Evolutionary conservation across 2,329 filamentous ascomycete species (phyloP).

Genomic region (Clonostachys rosea): DNA sequence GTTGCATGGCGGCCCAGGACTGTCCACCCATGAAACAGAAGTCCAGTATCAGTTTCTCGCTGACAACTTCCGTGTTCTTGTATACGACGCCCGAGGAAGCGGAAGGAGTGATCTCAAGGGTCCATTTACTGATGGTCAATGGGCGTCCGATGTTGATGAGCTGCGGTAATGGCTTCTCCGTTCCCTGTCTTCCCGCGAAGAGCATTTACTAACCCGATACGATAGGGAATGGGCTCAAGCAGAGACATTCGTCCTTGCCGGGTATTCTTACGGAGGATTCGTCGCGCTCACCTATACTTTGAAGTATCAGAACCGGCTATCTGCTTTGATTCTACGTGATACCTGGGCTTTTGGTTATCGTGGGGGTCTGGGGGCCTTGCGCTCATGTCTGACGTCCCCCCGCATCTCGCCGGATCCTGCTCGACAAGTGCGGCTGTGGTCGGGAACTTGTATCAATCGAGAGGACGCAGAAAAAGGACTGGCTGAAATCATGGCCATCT

Average conservation of each 20-base stretch:
- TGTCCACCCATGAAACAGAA: constrained; percentile 11
- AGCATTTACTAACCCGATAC: background rate
- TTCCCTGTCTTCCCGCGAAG: background rate
- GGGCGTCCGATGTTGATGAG: constrained; percentile 15
- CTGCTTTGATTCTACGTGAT: constrained; percentile 11
- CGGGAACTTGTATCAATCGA: constrained; percentile 7
- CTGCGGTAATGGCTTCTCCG: constrained; percentile 7
- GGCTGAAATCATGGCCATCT: constrained; percentile 10
- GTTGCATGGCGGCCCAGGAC: constrained; percentile 12
- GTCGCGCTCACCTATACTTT: constrained; percentile 13
- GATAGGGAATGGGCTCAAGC: constrained; percentile 10
- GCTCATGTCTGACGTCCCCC: constrained; percentile 3
- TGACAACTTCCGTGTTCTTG: constrained; percentile 10
- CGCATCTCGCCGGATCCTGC: constrained; percentile 6
- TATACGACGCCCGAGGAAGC: constrained; percentile 15
- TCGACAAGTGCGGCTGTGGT: constrained; percentile 11
- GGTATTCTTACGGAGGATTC: constrained; percentile 14
- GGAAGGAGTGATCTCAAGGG: constrained; percentile 11
- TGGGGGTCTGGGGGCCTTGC: constrained; percentile 5
- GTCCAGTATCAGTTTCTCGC: constrained; percentile 10
- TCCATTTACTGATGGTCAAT: constrained; percentile 13
- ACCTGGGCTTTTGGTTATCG: constrained; percentile 11
- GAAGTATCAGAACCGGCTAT: constrained; percentile 7
- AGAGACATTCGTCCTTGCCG: constrained; percentile 12
- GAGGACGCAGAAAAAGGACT: constrained; percentile 8